Percentiles rank a stretch among this genome's conserved stretches.
phyloP scores from a whole-genome alignment of 345 rosid species.

The Eucalyptus tenuipes region DNA sequence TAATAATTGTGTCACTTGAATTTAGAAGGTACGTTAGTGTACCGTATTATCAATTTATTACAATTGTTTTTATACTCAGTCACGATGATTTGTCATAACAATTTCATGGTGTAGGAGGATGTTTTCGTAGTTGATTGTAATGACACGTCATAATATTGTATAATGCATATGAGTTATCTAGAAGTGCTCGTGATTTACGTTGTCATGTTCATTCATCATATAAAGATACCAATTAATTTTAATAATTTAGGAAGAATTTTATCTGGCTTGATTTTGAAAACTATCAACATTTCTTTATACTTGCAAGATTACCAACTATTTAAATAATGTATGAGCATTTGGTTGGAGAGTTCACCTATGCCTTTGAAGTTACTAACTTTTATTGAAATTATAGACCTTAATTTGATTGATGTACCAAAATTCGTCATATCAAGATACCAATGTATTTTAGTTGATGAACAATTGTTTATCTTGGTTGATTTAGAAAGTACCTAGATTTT shows the following conservation, averaged over 20 bases:
- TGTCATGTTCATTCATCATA: neutral
- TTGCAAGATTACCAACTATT: neutral
- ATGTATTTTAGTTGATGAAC: neutral
- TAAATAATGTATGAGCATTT: too few relatives aligned
- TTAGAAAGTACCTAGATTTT: neutral
- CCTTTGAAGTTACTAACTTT: neutral
- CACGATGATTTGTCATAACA: neutral
- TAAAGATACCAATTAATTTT: neutral
- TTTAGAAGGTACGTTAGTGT: rapidly evolving
- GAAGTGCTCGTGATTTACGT: neutral
- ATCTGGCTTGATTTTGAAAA: neutral
- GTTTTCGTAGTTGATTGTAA: neutral
- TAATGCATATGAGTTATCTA: neutral
- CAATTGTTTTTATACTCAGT: neutral
- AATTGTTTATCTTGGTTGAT: neutral
- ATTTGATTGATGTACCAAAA: rapidly evolving
- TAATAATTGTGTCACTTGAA: neutral
- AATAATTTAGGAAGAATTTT: neutral
- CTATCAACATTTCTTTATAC: neutral
- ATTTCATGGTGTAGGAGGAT: rapidly evolving
- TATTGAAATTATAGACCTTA: neutral
- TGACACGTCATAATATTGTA: neutral
- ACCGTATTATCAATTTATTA: rapidly evolving
- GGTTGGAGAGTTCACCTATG: neutral
- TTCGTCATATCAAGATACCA: neutral